Conservation (phyloP, 1,284 basidiomycete species). For the Macrocystidia cucumis region DNA sequence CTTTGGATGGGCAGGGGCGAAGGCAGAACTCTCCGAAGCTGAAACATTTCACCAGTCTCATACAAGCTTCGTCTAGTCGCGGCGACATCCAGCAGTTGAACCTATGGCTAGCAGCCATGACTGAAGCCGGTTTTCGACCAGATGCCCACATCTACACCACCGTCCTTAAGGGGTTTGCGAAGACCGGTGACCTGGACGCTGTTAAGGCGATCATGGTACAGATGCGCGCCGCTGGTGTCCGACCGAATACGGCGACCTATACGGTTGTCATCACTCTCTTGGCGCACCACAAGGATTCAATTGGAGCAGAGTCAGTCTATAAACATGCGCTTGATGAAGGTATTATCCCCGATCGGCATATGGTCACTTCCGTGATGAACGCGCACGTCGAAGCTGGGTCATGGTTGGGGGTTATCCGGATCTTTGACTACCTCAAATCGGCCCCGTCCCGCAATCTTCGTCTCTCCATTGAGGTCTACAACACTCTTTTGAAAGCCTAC, state of each 20-base stretch:
- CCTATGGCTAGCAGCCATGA: constrained; percentile 50
- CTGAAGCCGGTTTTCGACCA: constrained; percentile 37
- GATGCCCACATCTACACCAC: constrained; percentile 53
- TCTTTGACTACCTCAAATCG: constrained; percentile 62
- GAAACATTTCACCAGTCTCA: constrained; percentile 47
- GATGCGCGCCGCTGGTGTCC: constrained; percentile 46
- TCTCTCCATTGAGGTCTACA: constrained; percentile 55
- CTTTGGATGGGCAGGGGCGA: constrained; percentile 19
- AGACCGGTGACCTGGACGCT: constrained; percentile 45
- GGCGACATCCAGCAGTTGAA: constrained; percentile 47
- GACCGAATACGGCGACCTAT: constrained; percentile 52
- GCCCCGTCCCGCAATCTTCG: constrained; percentile 27
- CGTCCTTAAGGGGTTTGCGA: constrained; percentile 55
- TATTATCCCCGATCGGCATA: constrained; percentile 52
- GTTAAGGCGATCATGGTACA: constrained; percentile 54
- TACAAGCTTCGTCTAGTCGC: constrained; percentile 46
- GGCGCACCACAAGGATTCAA: constrained; percentile 56
- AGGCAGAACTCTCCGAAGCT: constrained; percentile 30
- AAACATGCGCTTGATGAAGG: constrained; percentile 55
- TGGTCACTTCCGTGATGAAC: constrained; percentile 74
- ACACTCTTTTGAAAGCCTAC: constrained; percentile 82
- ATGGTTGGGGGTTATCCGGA: constrained; percentile 69
- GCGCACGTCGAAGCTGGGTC: constrained; percentile 78
- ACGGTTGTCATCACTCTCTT: constrained; percentile 68
- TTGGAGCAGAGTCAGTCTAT: constrained; percentile 64